These are phyloP conservation scores for Pseudogymnoascus sp. DNA, from an alignment of 2,329 filamentous ascomycete species.

Conservation along the genomic window DNA sequence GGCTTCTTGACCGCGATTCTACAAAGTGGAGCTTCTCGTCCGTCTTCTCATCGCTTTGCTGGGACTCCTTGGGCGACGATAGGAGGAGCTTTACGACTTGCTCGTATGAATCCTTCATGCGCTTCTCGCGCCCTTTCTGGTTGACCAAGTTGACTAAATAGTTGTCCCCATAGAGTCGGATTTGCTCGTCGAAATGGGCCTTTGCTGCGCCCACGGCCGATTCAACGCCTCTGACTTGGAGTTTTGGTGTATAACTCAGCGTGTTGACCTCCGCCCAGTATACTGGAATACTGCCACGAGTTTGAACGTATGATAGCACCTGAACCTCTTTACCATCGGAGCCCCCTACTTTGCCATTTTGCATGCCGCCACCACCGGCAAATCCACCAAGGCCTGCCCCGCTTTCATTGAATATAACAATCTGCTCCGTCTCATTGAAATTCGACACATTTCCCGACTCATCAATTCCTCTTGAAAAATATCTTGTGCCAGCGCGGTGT, in stretches of 20 bases:
- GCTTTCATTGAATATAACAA: constrained; percentile 79
- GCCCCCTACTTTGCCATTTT: constrained; percentile 59
- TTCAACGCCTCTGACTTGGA: constrained; percentile 80
- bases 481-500: constrained; percentile 81
- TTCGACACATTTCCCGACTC: constrained; percentile 94
- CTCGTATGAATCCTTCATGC: constrained; percentile 90
- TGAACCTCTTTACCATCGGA: constrained; percentile 66
- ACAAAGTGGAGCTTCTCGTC: constrained; percentile 76
- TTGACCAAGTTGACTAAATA: constrained; percentile 97
- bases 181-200: constrained; percentile 89
- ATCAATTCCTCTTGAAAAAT: constrained; percentile 90
- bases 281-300: constrained; percentile 87
- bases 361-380: constrained; percentile 65
- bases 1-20: constrained; percentile 46
- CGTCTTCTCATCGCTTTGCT: constrained; percentile 55
- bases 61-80: constrained; percentile 56
- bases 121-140: constrained; percentile 82
- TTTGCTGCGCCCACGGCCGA: constrained; percentile 68
- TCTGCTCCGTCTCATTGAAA: constrained; percentile 97
- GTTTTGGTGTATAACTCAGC: constrained; percentile 79
- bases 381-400: constrained; percentile 69
- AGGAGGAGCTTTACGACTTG: constrained; percentile 73
- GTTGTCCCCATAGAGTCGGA: constrained; percentile 88
- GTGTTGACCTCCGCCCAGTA: constrained; percentile 97
- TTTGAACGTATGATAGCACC: constrained; percentile 91